phyloP scores from a whole-genome alignment of 2,329 filamentous ascomycete species.

The Ilyonectria mors-panacis region DNA sequence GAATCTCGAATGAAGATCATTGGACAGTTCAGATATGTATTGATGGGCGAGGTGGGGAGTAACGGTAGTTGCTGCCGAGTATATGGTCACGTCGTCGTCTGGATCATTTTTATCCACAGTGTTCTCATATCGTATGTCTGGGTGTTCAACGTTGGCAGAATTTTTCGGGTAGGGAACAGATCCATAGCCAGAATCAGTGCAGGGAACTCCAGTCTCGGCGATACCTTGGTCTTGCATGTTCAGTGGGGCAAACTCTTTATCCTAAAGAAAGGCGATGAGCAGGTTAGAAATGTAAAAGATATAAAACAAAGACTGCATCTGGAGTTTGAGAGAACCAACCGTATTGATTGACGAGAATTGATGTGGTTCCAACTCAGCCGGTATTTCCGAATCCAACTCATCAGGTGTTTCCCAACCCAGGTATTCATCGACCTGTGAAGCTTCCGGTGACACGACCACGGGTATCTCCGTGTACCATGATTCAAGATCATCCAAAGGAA shows the following conservation, averaged over 20 bases:
- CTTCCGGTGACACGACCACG: background rate
- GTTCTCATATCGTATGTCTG: background rate
- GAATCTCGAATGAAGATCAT: background rate
- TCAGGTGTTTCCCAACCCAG: no score
- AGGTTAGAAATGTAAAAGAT: background rate
- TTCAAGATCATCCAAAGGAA: constrained; percentile 53
- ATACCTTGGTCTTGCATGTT: background rate
- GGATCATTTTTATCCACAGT: background rate
- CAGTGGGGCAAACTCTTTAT: background rate
- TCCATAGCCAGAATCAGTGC: background rate
- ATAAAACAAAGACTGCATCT: no score
- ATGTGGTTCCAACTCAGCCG: no score
- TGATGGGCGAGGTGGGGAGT: background rate
- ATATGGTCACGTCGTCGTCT: background rate
- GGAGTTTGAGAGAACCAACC: no score
- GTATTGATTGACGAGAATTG: no score
- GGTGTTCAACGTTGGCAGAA: background rate
- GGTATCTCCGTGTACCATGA: constrained; percentile 55
- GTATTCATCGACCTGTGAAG: background rate
- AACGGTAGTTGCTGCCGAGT: background rate
- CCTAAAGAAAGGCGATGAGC: background rate
- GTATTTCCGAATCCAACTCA: no score
- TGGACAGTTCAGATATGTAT: background rate
- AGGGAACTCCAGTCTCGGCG: background rate
- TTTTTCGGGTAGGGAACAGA: background rate